Percentiles rank a stretch among this genome's conserved stretches.
Evolutionary conservation across 148 eudicot species (phyloP).

Genomic region (Selenicereus undatus): DNA sequence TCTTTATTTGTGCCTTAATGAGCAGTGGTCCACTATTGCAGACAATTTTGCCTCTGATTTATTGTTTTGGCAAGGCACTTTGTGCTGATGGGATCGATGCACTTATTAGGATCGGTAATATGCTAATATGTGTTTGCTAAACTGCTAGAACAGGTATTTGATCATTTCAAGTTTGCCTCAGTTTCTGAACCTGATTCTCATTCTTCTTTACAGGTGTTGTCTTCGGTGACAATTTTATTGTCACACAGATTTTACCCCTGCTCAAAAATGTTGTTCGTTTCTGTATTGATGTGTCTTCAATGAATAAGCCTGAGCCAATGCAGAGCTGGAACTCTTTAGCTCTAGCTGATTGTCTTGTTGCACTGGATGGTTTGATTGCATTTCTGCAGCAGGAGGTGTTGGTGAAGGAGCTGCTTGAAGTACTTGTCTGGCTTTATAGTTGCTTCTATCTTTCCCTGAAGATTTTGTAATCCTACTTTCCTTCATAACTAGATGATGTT

Average conservation of each 20-base stretch:
- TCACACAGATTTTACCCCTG: conserved; percentile 68
- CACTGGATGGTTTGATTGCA: conserved; percentile 61
- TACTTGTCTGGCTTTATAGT: conserved; percentile 30
- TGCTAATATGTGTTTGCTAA: conserved; percentile 5
- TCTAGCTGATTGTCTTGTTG: conserved; percentile 68
- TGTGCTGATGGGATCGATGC: conserved; percentile 84
- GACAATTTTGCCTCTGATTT: conserved; percentile 91
- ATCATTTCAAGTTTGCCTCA: conserved; percentile 16
- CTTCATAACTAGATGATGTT: conserved; percentile 16
- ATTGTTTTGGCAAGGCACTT: conserved; percentile 87
- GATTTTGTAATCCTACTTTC: background rate
- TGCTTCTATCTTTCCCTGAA: background rate
- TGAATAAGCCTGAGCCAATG: conserved; percentile 73
- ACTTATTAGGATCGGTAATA: conserved; percentile 84
- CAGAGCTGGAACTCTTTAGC: conserved; percentile 89
- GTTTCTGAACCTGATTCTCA: conserved; percentile 22
- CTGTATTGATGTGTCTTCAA: conserved; percentile 55
- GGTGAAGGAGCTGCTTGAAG: conserved; percentile 86
- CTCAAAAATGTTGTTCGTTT: conserved; percentile 57
- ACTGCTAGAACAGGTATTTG: background rate
- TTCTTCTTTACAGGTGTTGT: conserved; percentile 59
- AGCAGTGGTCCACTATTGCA: conserved; percentile 37
- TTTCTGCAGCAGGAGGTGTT: conserved; percentile 56
- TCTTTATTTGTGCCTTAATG: conserved; percentile 11
- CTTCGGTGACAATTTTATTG: conserved; percentile 69